A percentile compares a stretch with the other conserved stretches of the same genome.
Evolutionary conservation across 345 rosid species (phyloP).

Genomic region (Euphorbia lathyris): DNA sequence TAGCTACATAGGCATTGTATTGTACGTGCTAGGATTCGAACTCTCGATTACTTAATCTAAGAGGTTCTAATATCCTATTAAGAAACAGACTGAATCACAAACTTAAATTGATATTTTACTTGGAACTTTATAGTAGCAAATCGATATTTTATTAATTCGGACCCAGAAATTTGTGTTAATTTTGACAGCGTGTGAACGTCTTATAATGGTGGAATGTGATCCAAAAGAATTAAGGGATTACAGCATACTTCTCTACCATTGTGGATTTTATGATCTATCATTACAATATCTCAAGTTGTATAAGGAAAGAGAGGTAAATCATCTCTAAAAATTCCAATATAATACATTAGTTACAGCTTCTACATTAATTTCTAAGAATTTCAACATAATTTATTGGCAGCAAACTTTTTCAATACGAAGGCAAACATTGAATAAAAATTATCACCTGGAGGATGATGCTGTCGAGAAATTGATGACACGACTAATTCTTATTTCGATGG

Average conservation of each 20-base stretch:
- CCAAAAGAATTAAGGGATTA: conserved; percentile 60
- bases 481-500: conserved; percentile 55
- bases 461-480: conserved; percentile 47
- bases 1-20: too few relatives aligned
- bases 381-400: background rate
- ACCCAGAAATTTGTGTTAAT: conserved; percentile 4
- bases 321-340: background rate
- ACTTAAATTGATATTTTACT: conserved; percentile 17
- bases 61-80: too few relatives aligned
- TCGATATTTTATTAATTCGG: background rate
- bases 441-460: conserved; percentile 49
- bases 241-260: conserved; percentile 64
- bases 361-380: too few relatives aligned
- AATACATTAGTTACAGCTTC: too few relatives aligned
- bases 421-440: conserved; percentile 19
- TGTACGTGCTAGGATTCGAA: too few relatives aligned
- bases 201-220: conserved; percentile 45
- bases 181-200: conserved; percentile 63
- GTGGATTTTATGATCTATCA: conserved; percentile 52
- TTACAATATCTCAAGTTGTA: conserved; percentile 43
- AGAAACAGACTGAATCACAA: too few relatives aligned
- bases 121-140: too few relatives aligned
- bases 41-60: too few relatives aligned
- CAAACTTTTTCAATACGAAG: conserved; percentile 29
- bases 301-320: conserved; percentile 40